phyloP scores from a whole-genome alignment of 2,329 filamentous ascomycete species.

The Clonostachys solani region DNA sequence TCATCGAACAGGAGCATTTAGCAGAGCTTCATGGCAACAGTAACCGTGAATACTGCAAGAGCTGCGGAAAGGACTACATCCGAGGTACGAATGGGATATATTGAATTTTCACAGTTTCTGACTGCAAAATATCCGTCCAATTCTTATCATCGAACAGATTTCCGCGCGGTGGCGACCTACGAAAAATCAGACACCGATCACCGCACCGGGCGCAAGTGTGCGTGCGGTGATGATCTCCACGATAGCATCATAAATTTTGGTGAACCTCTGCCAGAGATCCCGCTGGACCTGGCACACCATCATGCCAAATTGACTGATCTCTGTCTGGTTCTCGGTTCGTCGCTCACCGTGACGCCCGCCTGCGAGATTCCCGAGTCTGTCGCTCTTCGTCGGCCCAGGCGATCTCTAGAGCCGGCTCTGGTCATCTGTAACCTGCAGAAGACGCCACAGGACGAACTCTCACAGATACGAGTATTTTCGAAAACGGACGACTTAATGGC shows the following conservation, averaged over 20 bases:
- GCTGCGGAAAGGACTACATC: conserved; percentile 40
- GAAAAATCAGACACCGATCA: conserved; percentile 36
- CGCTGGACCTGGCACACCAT: conserved; percentile 22
- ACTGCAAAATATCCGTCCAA: too few relatives aligned
- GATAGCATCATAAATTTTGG: conserved; percentile 42
- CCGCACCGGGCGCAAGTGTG: conserved; percentile 39
- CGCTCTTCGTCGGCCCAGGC: conserved; percentile 12
- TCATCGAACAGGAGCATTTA: conserved; percentile 28
- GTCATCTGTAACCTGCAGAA: conserved; percentile 41
- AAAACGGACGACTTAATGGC: conserved; percentile 32
- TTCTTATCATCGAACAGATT: conserved; percentile 16
- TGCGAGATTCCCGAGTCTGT: conserved; percentile 31
- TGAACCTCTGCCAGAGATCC: conserved; percentile 23
- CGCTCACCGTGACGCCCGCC: conserved; percentile 35
- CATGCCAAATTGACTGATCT: conserved; percentile 36
- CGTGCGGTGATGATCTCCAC: conserved; percentile 28
- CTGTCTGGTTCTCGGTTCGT: conserved; percentile 40
- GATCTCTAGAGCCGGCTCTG: conserved; percentile 16
- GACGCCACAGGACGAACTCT: conserved; percentile 30
- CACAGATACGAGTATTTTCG: conserved; percentile 24
- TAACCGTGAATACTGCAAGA: conserved; percentile 37
- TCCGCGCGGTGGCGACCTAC: conserved; percentile 36
- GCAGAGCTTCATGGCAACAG: conserved; percentile 43
- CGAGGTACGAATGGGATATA: conserved; percentile 13
- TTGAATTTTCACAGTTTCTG: too few relatives aligned